Conservation (phyloP, 192 early-diverging fungal species). For the Podila epigama region DNA sequence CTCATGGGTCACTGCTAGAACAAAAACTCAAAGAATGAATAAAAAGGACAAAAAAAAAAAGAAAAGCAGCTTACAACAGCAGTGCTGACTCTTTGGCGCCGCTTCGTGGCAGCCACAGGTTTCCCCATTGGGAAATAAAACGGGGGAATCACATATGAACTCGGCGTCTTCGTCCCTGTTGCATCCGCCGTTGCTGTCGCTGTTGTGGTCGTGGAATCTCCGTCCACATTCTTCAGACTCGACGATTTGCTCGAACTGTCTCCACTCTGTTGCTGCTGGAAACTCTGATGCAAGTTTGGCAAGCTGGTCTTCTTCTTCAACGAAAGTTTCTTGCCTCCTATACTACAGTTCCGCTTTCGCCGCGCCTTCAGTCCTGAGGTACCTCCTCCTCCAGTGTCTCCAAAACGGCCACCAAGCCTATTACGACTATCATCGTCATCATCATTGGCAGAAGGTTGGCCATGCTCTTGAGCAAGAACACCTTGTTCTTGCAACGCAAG, state of each 20-base stretch:
- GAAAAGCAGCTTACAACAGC: slow-evolving; percentile 8
- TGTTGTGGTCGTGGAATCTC: not conserved
- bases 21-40: too few species aligned
- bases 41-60: not conserved
- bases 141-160: slow-evolving; percentile 25
- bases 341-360: slow-evolving; percentile 24
- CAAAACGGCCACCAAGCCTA: not conserved
- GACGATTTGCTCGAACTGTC: not conserved
- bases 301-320: slow-evolving; percentile 26
- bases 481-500: slow-evolving; percentile 20
- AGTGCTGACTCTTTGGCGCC: slow-evolving; percentile 15
- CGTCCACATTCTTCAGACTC: not conserved
- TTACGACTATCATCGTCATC: not conserved
- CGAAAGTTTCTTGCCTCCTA: slow-evolving; percentile 29
- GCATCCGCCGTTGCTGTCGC: not conserved
- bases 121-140: slow-evolving; percentile 43
- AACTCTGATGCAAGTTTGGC: slow-evolving; percentile 13
- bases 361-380: too few species aligned
- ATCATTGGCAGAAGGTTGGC: not conserved
- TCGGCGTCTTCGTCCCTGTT: too few species aligned
- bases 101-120: slow-evolving; percentile 28
- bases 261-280: slow-evolving; percentile 13
- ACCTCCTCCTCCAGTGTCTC: too few species aligned
- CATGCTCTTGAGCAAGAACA: not conserved
- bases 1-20: too few species aligned